Base-by-base conservation (phyloP, 352 stramenopile genomes). In the Pythium phragmitis region DNA sequence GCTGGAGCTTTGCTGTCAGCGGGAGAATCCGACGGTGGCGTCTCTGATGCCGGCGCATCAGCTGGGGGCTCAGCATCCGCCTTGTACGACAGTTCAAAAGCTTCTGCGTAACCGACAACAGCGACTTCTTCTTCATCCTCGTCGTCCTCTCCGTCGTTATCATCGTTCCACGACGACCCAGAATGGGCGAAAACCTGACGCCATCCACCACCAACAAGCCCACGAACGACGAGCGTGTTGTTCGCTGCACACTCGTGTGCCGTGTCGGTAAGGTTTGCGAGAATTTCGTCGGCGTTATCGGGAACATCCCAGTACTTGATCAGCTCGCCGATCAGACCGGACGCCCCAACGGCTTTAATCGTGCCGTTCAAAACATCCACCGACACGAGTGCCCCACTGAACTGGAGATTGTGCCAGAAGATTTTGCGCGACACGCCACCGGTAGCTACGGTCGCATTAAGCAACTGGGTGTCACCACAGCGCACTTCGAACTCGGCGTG, bases 181-280 rank as follows among this genome's bases (percentile, higher is more conserved):
- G 26, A 74, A 16, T 65, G 43, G 17, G 68, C 60, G 39, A 64
- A 72, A 30, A 60, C 59, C 23, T 76, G 65, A 34, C 50, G 55
- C 66, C 69, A 76, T 2, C 66, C 69, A 21, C 69, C 69, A 37
- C 69, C 67, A 12, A 76, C 69, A 9, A 74, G 50, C 8, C 69
- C 69, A 2, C 33, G 39, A 55, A 76, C 56, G 13, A 50, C 21
- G 13, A 76, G 50, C 14, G 30, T 68, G 23, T 55, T 65, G 23
- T 73, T 53, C 28, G 52, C 45, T 6, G 66, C 66, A 48, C 69
- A 76, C 11, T 71, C 65, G 8, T 46, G 69, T 1, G 65, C 41
- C 17, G 33, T 56, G 23, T 46, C 14, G 1, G 9, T 59, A 47
- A 63, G 69, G 16, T 23, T 56, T 4, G 45, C 42, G 11, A 76